These are phyloP conservation scores for Trametes versicolor DNA, from an alignment of 1,284 basidiomycete species.

Conservation along the genomic window DNA sequence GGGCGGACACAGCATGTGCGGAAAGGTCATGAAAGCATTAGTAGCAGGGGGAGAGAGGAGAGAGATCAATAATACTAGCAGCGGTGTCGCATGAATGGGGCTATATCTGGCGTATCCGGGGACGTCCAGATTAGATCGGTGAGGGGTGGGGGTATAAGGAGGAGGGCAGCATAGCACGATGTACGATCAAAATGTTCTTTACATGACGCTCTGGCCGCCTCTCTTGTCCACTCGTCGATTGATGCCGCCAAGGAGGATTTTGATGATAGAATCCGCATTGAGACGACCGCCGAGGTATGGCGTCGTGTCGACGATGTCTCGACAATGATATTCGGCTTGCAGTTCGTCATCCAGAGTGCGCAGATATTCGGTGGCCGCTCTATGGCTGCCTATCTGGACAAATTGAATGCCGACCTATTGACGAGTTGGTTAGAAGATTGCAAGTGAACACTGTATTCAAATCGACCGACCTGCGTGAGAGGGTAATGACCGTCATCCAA, in stretches of 20 bases:
- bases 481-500: conserved; percentile 60
- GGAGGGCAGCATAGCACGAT: neutral
- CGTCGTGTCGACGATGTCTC: conserved; percentile 69
- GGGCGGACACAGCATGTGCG: conserved; percentile 2
- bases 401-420: conserved; percentile 65
- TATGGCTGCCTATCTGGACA: conserved; percentile 63
- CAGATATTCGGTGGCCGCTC: conserved; percentile 55
- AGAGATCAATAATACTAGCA: neutral
- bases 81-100: too few relatives aligned
- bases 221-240: conserved; percentile 61
- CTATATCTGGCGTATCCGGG: neutral
- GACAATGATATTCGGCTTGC: conserved; percentile 44
- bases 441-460: neutral
- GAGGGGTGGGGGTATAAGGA: neutral
- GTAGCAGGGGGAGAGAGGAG: neutral
- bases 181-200: neutral
- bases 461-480: conserved; percentile 56
- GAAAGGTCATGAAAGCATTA: conserved; percentile 1
- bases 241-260: conserved; percentile 67
- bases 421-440: neutral
- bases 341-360: conserved; percentile 59
- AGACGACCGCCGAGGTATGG: conserved; percentile 54
- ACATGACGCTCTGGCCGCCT: conserved; percentile 42
- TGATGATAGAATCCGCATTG: conserved; percentile 55
- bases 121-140: neutral